Evolutionary conservation across 129 eudicot species (phyloP).

Genomic region (Flaveria robusta): DNA sequence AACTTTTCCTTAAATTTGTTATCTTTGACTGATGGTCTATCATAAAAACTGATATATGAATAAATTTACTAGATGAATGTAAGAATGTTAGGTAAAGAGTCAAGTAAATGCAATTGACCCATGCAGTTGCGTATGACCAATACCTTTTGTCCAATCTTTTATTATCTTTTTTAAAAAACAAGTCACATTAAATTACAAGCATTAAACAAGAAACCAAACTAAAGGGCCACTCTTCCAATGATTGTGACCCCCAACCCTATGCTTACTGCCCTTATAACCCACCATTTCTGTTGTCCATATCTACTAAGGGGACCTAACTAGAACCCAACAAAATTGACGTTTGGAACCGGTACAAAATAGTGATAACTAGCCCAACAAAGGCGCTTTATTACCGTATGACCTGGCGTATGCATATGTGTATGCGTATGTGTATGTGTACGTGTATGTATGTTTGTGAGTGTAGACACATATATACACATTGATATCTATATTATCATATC

Average conservation of each 20-base stretch:
- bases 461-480: neutral
- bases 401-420: neutral
- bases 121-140: slow-evolving; percentile 18
- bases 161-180: neutral
- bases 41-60: slow-evolving; percentile 4
- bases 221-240: slow-evolving; percentile 25
- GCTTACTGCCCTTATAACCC: neutral
- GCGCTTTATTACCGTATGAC: neutral
- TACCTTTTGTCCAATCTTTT: slow-evolving; percentile 6
- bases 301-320: slow-evolving; percentile 15
- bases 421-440: neutral
- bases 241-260: slow-evolving; percentile 22
- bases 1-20: slow-evolving; percentile 4
- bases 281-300: slow-evolving; percentile 26
- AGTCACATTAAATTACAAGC: neutral
- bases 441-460: too few relatives aligned
- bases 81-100: slow-evolving; percentile 18
- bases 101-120: slow-evolving; percentile 23
- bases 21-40: slow-evolving; percentile 12
- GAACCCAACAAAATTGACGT: neutral
- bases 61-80: neutral
- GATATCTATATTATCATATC: too few relatives aligned
- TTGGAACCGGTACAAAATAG: neutral
- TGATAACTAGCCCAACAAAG: neutral
- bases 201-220: neutral